phyloP scores from a whole-genome alignment of 495 filamentous ascomycete species.

The Neurospora sp. region DNA sequence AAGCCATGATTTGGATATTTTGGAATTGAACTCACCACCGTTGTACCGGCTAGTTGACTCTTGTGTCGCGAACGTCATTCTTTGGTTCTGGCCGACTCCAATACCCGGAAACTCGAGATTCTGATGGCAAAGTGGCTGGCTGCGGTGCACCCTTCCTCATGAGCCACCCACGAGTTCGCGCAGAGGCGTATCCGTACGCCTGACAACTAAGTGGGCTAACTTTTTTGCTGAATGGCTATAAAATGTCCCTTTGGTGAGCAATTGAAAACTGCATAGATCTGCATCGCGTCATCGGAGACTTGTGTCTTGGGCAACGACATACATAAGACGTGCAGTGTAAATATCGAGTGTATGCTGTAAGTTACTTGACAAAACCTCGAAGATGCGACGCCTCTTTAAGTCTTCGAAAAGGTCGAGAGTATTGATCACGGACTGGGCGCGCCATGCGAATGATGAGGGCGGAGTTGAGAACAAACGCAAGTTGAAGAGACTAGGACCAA shows the following conservation, averaged over 20 bases:
- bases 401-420: not conserved
- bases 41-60: not conserved
- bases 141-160: not conserved
- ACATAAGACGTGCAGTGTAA: constrained; percentile 6
- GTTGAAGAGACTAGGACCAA: not conserved
- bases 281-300: not conserved
- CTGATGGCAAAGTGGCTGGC: not conserved
- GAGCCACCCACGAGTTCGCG: not conserved
- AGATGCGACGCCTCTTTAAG: not conserved
- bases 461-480: not conserved
- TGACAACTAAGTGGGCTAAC: not conserved
- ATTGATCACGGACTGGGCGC: not conserved
- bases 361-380: not conserved
- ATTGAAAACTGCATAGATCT: not conserved
- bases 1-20: not conserved
- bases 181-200: not conserved
- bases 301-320: not conserved
- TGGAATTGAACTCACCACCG: not conserved
- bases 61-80: not conserved
- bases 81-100: not conserved
- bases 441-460: not conserved
- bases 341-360: constrained; percentile 52
- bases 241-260: not conserved
- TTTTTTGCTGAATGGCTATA: not conserved
- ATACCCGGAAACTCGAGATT: not conserved